Evolutionary conservation across 148 eudicot species (phyloP), one percentile per base, ranked within the genome.

Genomic region (Cornus controversa): DNA sequence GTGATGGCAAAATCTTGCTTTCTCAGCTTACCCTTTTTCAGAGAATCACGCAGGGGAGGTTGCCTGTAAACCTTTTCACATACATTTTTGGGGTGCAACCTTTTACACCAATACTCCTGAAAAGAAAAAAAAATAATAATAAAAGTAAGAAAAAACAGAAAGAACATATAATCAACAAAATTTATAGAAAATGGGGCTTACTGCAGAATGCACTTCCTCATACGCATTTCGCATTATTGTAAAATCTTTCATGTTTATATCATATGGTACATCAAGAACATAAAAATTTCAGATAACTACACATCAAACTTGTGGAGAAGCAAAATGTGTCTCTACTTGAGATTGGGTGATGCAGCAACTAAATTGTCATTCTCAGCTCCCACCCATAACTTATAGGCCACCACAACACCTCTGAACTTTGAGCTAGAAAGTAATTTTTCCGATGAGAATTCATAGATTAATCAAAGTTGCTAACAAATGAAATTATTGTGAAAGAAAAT

Each of bases 61-160:
- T 96, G 99, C 81, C 98, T 82, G 80, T 89, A 96, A 50, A 96
- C 99, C 79, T 96, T 96, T 77, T 96, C 99, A 69, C 99, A 96
- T 65, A 96, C 99, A 83, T 96, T 89, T 86, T 96, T 96, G 63
- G 99, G 99, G 82, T 96, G 99, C 87, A 89, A 79, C 81, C 91
- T 92, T 89, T 96, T 96, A 85, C 99, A 96, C 99, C 99, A 96
- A 80, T 93, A 96, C 84, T 96, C 99, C 99, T 96, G 86, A 73
- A 71, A 64, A 76, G 40, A 78, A 76, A 69, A 70, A 75, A 29
- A 37, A 62, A n/a, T n/a, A 45, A 40, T 3, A 31, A 31, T 31
- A 2, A 31, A 31, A 31, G 45, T 0, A 9, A n/a, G n/a, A n/a
- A 76, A 40, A 78, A 76, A 69, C 72, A 77, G 34, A 37, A 62